Evolutionary conservation across 495 filamentous ascomycete species (phyloP).

Genomic region (Gamarada debralockiae): DNA sequence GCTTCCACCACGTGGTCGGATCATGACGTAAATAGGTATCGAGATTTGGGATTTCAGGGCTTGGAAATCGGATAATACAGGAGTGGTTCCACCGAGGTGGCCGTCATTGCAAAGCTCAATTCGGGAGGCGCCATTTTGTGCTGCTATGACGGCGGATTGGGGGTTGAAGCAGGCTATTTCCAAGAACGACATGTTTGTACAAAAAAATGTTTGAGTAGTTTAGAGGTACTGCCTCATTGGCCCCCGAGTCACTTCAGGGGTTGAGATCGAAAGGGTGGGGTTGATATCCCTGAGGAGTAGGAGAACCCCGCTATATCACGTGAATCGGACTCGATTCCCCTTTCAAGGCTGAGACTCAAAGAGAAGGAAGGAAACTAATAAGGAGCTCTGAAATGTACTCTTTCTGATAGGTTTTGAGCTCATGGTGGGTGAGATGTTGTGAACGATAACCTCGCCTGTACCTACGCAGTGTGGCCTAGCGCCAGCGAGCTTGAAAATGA

Average conservation of each 20-base stretch:
- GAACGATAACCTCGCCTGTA: too few relatives aligned
- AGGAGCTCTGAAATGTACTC: neutral
- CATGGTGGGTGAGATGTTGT: too few relatives aligned
- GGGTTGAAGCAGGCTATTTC: constrained; percentile 50
- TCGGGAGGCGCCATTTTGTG: constrained; percentile 37
- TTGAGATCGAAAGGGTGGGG: too few relatives aligned
- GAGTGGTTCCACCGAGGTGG: constrained; percentile 16
- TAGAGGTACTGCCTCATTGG: neutral
- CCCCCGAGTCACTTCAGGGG: too few relatives aligned
- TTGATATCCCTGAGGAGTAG: too few relatives aligned
- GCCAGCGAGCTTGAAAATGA: too few relatives aligned
- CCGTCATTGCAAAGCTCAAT: constrained; percentile 39
- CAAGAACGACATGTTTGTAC: constrained; percentile 8
- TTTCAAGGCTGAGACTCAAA: neutral
- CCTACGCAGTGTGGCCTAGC: too few relatives aligned
- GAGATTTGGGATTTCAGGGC: constrained; percentile 23
- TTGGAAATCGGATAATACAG: constrained; percentile 1
- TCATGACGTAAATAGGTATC: constrained; percentile 48
- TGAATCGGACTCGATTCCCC: neutral
- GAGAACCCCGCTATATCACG: neutral
- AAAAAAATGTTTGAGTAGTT: neutral
- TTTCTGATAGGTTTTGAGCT: neutral
- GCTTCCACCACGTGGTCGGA: constrained; percentile 38
- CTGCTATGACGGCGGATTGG: constrained; percentile 38
- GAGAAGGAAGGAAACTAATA: neutral